Evolutionary conservation across 805 yeast species (phyloP), one percentile per base, ranked within the genome.

Genomic region (Clavispora phyllophila): DNA sequence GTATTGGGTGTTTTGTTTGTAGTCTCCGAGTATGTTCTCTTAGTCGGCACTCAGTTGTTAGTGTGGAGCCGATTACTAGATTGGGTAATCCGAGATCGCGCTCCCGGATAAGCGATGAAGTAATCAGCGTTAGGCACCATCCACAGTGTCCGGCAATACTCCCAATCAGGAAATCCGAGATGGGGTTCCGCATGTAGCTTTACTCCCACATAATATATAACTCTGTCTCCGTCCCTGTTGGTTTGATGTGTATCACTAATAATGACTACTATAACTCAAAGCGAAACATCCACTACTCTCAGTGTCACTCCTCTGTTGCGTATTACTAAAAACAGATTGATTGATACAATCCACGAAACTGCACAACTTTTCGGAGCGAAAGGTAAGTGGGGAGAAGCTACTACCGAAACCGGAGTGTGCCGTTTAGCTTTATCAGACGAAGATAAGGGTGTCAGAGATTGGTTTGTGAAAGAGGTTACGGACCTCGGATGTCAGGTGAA

Each of bases 321-420:
- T 4, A 26, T 47, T 14, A 39, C 31, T 17, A 26, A 41, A 10
- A 41, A 42, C 34, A 47, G 84, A 40, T 63, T 81, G 41, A 57
- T 81, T 45, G 64, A 70, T 17, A 80, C 87, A 5, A 79, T 82
- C 47, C 84, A 82, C 56, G 70, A 70, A 20, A 81, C 88, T 4
- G 76, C 85, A 24, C 41, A 45, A 34, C 50, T 53, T 36, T 81
- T 75, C 63, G 89, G 89, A 5, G 83, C 85, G 8, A 78, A 77
- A 36, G 77, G 76, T 13, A 65, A 69, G 17, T 81, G 86, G 85
- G 87, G 87, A 1, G 54, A 68, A 0, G 63, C 57, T 24, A 48
- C 65, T 5, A 76, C 81, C 3, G 77, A 82, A 41, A 82, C 87
- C 7, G 89, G 89, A 9, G 82, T 82, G 48, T 75, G 85, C 46